phyloP scores from a whole-genome alignment of 2,329 filamentous ascomycete species.

The Orbilia blumenaviensis region DNA sequence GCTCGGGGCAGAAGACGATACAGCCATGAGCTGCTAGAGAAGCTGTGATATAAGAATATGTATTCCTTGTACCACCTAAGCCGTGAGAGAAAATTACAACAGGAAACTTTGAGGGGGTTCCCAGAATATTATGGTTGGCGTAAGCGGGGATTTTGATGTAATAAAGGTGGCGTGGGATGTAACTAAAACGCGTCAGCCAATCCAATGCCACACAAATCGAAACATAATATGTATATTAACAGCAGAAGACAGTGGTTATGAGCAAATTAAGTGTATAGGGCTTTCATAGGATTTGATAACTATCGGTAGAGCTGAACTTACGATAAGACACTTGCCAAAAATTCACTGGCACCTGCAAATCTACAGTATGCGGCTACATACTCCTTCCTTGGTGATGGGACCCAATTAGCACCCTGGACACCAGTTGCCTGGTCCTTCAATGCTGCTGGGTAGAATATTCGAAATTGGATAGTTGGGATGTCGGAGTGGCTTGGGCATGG shows the following conservation, averaged over 20 bases:
- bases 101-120: slow-evolving; percentile 70
- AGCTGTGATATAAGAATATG: slow-evolving; percentile 81
- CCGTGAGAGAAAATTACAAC: slow-evolving; percentile 81
- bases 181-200: slow-evolving; percentile 63
- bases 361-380: slow-evolving; percentile 78
- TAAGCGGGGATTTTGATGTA: slow-evolving; percentile 76
- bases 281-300: no score
- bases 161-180: slow-evolving; percentile 74
- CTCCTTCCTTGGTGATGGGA: slow-evolving; percentile 78
- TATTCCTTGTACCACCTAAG: slow-evolving; percentile 80
- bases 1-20: slow-evolving; percentile 82
- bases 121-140: slow-evolving; percentile 68
- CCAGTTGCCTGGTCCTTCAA: slow-evolving; percentile 22
- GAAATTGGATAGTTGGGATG: slow-evolving; percentile 74
- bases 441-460: slow-evolving; percentile 77
- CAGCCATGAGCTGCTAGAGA: slow-evolving; percentile 82
- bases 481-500: slow-evolving; percentile 62
- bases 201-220: background rate
- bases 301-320: slow-evolving; percentile 4
- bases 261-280: no score
- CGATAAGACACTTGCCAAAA: slow-evolving; percentile 67
- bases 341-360: slow-evolving; percentile 74
- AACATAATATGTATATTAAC: no score
- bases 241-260: no score
- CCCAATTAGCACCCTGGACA: slow-evolving; percentile 70